phyloP scores from a whole-genome alignment of 2,329 filamentous ascomycete genomes.

The Beauveria bassiana region DNA sequence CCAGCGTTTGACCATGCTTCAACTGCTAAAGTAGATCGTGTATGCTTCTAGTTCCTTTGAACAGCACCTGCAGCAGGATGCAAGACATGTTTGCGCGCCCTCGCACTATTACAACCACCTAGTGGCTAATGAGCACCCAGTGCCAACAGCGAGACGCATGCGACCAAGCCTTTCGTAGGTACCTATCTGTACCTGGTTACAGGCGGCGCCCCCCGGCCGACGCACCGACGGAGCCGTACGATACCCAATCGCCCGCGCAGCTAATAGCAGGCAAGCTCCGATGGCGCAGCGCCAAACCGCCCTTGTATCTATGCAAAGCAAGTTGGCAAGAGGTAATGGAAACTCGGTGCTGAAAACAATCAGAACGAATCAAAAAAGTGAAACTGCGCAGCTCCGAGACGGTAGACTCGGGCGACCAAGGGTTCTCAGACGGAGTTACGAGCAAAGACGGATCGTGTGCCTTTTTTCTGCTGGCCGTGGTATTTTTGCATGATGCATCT shows the following conservation, averaged over 20 bases:
- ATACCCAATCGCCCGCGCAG: background rate
- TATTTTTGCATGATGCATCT: too few species aligned
- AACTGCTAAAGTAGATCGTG: too few species aligned
- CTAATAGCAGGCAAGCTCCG: background rate
- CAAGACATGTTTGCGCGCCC: background rate
- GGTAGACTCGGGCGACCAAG: background rate
- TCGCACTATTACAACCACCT: background rate
- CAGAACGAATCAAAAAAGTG: background rate
- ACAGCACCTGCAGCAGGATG: too few species aligned
- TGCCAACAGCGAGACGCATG: background rate
- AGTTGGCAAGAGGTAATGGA: slow-evolving; percentile 6
- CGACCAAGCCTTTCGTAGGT: background rate
- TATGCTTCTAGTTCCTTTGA: too few species aligned
- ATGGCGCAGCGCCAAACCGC: background rate
- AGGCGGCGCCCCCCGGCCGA: slow-evolving; percentile 9
- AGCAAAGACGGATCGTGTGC: background rate
- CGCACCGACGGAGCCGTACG: slow-evolving; percentile 7
- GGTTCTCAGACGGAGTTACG: background rate
- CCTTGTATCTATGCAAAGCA: background rate
- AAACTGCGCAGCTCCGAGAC: background rate
- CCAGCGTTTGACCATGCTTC: too few species aligned
- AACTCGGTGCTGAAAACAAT: background rate
- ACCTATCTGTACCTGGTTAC: background rate
- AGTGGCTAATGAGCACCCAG: too few species aligned
- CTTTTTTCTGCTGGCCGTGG: too few species aligned